These are phyloP conservation scores for Sisymbrium altissimum DNA, from an alignment of 345 rosid species.

Conservation along the genomic window DNA sequence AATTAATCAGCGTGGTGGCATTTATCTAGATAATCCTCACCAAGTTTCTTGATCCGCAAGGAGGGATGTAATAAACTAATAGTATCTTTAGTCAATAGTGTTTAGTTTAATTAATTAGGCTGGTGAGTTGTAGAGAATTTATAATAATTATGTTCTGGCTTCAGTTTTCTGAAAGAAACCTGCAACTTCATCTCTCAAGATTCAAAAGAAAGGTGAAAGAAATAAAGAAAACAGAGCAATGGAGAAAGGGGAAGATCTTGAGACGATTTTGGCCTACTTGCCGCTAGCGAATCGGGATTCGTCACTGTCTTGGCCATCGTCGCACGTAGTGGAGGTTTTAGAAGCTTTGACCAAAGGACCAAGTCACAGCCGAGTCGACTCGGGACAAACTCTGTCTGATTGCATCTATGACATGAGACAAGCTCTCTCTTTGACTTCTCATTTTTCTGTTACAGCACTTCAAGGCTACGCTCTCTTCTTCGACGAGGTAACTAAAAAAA, in stretches of 20 bases:
- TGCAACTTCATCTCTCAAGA: neutral
- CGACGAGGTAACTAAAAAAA: constrained; percentile 44
- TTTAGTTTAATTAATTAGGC: neutral
- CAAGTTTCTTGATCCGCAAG: constrained; percentile 22
- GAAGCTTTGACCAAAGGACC: constrained; percentile 61
- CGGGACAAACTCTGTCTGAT: constrained; percentile 51
- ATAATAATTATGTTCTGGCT: neutral
- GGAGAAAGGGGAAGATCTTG: constrained; percentile 57
- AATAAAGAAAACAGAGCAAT: constrained; percentile 16
- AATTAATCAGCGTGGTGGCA: neutral
- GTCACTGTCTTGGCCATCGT: constrained; percentile 56
- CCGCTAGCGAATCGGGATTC: constrained; percentile 46
- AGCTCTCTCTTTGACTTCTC: constrained; percentile 42
- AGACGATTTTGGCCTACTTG: constrained; percentile 50
- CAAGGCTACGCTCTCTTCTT: constrained; percentile 65
- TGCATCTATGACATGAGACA: constrained; percentile 50
- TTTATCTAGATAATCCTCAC: neutral
- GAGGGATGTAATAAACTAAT: neutral
- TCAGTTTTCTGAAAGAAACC: neutral
- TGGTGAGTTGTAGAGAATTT: neutral
- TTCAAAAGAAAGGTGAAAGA: neutral
- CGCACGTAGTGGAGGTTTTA: constrained; percentile 47
- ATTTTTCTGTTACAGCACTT: constrained; percentile 39
- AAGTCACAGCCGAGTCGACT: constrained; percentile 47
- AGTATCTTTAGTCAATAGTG: constrained; percentile 1